phyloP scores from a whole-genome alignment of 805 yeast genomes.

The Metschnikowia reukaufii region DNA sequence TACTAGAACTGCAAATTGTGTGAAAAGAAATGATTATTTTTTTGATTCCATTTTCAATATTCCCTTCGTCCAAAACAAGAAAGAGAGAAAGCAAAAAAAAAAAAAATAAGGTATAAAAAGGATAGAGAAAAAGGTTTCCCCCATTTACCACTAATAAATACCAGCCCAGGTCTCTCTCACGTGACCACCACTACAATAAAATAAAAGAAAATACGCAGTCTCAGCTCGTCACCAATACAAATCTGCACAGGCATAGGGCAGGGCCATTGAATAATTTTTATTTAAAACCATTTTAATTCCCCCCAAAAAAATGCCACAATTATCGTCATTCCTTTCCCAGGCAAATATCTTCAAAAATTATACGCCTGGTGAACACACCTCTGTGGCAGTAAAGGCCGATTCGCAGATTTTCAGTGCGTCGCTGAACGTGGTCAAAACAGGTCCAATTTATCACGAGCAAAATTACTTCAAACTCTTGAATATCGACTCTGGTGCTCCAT shows the following conservation, averaged over 20 bases:
- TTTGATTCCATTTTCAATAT: too few relatives aligned
- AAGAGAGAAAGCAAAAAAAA: too few relatives aligned
- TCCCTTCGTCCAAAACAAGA: too few relatives aligned
- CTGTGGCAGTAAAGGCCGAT: conserved; percentile 12
- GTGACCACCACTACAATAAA: too few relatives aligned
- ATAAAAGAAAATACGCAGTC: background rate
- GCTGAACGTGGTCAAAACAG: conserved; percentile 14
- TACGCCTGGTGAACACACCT: background rate
- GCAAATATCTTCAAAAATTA: conserved; percentile 12
- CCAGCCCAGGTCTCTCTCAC: too few relatives aligned
- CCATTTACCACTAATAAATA: too few relatives aligned
- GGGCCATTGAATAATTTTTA: background rate
- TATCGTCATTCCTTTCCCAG: conserved; percentile 4
- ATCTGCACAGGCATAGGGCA: background rate
- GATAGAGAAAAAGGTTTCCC: too few relatives aligned
- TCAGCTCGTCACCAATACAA: background rate
- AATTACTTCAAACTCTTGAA: conserved; percentile 10
- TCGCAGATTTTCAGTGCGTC: conserved; percentile 15
- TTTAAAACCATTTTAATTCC: background rate
- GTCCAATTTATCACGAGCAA: conserved; percentile 8
- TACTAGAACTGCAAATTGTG: too few relatives aligned
- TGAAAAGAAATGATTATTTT: too few relatives aligned
- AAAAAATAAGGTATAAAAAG: too few relatives aligned
- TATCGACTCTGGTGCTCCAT: conserved; percentile 2
- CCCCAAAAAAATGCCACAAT: conserved; percentile 2